These are phyloP conservation scores for Penicillium argentinense DNA, from an alignment of 495 filamentous ascomycete species.

Conservation along the genomic window DNA sequence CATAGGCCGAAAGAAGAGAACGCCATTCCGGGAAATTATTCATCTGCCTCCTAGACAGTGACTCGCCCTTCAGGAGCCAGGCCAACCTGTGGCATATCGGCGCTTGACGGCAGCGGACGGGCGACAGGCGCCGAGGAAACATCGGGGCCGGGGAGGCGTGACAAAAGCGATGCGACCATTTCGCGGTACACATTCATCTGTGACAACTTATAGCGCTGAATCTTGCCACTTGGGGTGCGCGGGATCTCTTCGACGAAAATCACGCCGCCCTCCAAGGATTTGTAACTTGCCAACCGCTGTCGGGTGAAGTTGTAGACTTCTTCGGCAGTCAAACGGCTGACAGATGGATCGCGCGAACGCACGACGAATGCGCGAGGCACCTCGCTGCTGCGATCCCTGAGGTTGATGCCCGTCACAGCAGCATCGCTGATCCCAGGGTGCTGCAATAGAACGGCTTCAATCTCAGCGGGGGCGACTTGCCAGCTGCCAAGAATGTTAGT, in stretches of 20 bases:
- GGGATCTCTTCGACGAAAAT: conserved; percentile 73
- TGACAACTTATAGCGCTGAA: conserved; percentile 54
- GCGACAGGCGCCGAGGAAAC: neutral
- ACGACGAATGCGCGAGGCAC: conserved; percentile 75
- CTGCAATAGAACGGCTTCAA: conserved; percentile 74
- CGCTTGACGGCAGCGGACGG: conserved; percentile 8
- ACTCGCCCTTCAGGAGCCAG: conserved; percentile 13
- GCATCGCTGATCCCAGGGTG: conserved; percentile 69
- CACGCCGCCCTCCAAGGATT: conserved; percentile 69
- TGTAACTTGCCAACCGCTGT: conserved; percentile 61
- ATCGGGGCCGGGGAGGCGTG: conserved; percentile 24
- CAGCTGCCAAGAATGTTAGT: conserved; percentile 24
- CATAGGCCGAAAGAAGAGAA: too few relatives aligned
- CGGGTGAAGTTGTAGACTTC: conserved; percentile 64
- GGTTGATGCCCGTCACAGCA: conserved; percentile 72
- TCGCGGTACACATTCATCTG: conserved; percentile 48
- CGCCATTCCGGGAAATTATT: neutral
- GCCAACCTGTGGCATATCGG: conserved; percentile 11
- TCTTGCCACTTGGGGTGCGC: conserved; percentile 78
- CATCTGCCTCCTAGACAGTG: conserved; percentile 4
- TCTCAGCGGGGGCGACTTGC: conserved; percentile 86
- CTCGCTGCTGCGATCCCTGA: conserved; percentile 56
- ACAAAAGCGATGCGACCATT: conserved; percentile 43
- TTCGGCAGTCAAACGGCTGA: conserved; percentile 45
- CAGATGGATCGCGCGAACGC: conserved; percentile 29